Conservation (phyloP, 208 protist genomes). For the Leishmania arabica region DNA sequence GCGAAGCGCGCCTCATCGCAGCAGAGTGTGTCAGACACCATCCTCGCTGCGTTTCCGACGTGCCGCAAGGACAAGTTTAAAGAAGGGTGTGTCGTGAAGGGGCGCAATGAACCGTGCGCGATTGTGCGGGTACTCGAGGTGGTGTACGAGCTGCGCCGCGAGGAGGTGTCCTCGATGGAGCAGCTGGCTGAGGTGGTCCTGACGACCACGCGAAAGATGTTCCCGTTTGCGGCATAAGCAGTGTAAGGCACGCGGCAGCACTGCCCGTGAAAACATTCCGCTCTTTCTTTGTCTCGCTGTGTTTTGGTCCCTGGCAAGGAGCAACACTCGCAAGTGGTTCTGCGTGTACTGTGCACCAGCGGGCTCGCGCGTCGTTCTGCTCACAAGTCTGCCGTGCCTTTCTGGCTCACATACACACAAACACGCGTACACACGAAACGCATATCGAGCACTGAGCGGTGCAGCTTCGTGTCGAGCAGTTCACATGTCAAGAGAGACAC, state of each 20-base stretch:
- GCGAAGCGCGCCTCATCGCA: conserved; percentile 9
- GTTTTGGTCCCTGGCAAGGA: not conserved
- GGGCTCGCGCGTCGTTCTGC: not conserved
- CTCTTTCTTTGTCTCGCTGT: not conserved
- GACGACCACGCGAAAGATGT: conserved; percentile 57
- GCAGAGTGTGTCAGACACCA: conserved; percentile 36
- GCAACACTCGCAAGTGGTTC: not conserved
- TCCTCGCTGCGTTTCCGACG: conserved; percentile 43
- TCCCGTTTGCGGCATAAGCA: conserved; percentile 38
- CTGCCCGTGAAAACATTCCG: not conserved
- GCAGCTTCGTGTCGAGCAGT: not conserved
- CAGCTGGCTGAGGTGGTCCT: conserved; percentile 47
- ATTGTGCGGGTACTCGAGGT: conserved; percentile 67
- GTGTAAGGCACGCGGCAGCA: not conserved
- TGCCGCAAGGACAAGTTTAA: conserved; percentile 77
- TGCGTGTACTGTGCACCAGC: not conserved
- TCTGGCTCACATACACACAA: not conserved
- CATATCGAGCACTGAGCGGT: not conserved
- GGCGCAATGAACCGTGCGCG: conserved; percentile 73
- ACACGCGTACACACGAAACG: not conserved
- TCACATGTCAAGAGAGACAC: not conserved
- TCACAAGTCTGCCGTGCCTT: not conserved
- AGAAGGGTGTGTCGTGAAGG: conserved; percentile 62
- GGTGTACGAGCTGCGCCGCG: conserved; percentile 61
- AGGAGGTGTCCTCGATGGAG: conserved; percentile 47